Base-by-base conservation (phyloP, 208 protist genomes). In the Tetramitus jugosus region DNA sequence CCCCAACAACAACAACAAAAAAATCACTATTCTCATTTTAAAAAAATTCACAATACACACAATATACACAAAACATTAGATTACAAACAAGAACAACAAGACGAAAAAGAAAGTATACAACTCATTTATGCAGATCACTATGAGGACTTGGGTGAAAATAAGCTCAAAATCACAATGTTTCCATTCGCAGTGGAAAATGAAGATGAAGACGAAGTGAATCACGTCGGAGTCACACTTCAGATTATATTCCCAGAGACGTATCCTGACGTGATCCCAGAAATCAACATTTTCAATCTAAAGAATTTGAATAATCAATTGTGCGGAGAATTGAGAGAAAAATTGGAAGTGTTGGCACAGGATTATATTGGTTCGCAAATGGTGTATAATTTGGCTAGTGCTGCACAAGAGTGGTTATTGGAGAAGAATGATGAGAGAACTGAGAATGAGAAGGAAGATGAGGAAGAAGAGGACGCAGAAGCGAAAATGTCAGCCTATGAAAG, bases 241-340 rank as follows among this genome's bases (percentile, higher is more conserved):
- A 29, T 69, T 45, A 69, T 7, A 4, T 69, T 43, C 43, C 26
- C 29, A 43, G 33, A 39, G 26, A 29, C 20, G 26, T 69, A 69
- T n/a, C 62, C 62, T 14, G 35, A 40, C 6, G 29, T 40, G 1
- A 69, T 45, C 13, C 62, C 62, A 43, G 4, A 39, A 43, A 37
- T 69, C 33, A 29, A 43, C 3, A 69, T 69, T 69, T 69, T 37
- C 33, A 69, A 43, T 69, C 26, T 29, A 45, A 69, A 29, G 31
- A 37, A 37, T 43, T n/a, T 69, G 23, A 43, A 29, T 0, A 69
- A 69, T 31, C 31, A 29, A 37, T 13, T 13, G 43, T 43, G 23
- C 20, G 31, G n/a, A 43, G 62, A 69, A 69, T 69, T 69, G 26
- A 69, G 43, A 69, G 39, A 69, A 14, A 43, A 37, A 14, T 40